Conservation (phyloP, 495 filamentous ascomycete species). For the Talaromyces ruber region DNA sequence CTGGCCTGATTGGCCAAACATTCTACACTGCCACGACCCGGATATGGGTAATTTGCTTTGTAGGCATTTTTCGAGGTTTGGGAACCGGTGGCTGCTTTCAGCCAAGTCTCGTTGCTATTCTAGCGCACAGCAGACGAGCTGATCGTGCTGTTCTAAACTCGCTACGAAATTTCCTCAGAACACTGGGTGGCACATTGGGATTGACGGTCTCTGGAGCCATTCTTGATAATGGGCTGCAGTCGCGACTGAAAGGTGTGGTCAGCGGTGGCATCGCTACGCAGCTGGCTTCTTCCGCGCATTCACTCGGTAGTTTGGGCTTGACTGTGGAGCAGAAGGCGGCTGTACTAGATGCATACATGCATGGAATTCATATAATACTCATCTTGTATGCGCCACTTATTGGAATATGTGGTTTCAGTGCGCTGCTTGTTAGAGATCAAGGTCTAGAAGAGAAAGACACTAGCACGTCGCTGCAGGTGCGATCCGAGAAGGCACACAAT, state of each 20-base stretch:
- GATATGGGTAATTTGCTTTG: background rate
- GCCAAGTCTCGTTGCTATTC: slow-evolving; percentile 3
- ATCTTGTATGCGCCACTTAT: background rate
- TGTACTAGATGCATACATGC: background rate
- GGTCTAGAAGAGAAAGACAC: slow-evolving; percentile 2
- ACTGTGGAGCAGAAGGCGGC: background rate
- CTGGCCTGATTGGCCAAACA: background rate
- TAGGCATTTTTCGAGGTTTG: background rate
- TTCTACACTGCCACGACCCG: background rate
- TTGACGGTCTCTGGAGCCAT: slow-evolving; percentile 8
- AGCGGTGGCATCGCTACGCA: background rate
- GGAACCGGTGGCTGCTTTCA: background rate
- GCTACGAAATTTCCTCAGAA: slow-evolving; percentile 7
- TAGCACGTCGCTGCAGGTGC: background rate
- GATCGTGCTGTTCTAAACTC: slow-evolving; percentile 6
- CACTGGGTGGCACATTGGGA: slow-evolving; percentile 5
- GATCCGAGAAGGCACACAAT: background rate
- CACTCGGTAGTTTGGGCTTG: background rate
- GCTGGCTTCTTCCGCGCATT: background rate
- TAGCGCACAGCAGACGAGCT: background rate
- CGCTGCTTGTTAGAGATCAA: background rate
- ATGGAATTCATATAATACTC: background rate
- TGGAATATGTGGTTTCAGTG: background rate
- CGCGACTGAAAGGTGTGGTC: background rate
- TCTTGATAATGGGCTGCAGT: slow-evolving; percentile 4